phyloP scores from a whole-genome alignment of 2,329 filamentous ascomycete genomes.

The Dryadomyces quercivorus region DNA sequence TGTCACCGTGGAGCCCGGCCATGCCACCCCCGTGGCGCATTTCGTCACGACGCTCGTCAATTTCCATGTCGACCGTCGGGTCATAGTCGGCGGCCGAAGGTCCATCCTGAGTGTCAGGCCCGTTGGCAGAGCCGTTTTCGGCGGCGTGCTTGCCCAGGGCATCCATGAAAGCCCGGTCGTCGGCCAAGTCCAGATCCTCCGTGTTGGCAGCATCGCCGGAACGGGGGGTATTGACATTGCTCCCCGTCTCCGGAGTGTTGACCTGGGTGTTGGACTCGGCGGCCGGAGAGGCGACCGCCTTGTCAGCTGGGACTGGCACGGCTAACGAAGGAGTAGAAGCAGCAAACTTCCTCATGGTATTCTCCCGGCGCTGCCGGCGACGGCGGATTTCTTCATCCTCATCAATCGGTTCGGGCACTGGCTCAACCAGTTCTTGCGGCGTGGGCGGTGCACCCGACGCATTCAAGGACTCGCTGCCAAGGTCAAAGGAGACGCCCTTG shows the following conservation, averaged over 20 bases:
- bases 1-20: conserved; percentile 27
- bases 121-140: background rate
- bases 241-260: conserved; percentile 26
- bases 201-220: conserved; percentile 13
- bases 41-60: conserved; percentile 63
- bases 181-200: conserved; percentile 47
- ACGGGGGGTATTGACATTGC: conserved; percentile 11
- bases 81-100: conserved; percentile 92
- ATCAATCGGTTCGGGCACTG: conserved; percentile 52
- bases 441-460: background rate
- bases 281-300: conserved; percentile 39
- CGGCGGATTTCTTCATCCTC: conserved; percentile 77
- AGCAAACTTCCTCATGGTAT: conserved; percentile 72
- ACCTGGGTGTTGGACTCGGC: conserved; percentile 27
- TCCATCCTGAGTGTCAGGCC: conserved; percentile 42
- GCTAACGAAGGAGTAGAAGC: conserved; percentile 63
- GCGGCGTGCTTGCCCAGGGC: conserved; percentile 30
- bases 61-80: conserved; percentile 76
- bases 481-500: conserved; percentile 44
- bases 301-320: conserved; percentile 57
- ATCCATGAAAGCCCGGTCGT: conserved; percentile 58
- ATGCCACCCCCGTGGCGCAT: conserved; percentile 44
- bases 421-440: conserved; percentile 17
- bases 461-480: conserved; percentile 10
- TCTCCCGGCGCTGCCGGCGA: conserved; percentile 71